A percentile compares a stretch with the other conserved stretches of the same genome.
Conservation (phyloP, 371 early-diverging fungal genomes). For the Entomophthora muscae region DNA sequence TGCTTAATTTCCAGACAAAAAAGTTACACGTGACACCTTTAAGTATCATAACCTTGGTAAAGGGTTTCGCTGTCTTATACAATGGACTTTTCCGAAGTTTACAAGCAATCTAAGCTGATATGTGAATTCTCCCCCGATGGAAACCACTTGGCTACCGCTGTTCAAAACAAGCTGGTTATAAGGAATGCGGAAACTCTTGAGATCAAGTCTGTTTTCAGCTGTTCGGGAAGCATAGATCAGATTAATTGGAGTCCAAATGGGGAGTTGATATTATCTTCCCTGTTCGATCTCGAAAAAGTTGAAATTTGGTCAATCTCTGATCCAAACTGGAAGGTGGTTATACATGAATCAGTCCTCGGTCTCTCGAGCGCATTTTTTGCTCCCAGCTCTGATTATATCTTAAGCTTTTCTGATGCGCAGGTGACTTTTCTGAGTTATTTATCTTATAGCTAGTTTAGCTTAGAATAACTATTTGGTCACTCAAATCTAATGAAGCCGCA, state of each 20-base stretch:
- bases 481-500: constrained; percentile 22
- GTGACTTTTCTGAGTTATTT: background rate
- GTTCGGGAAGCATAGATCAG: background rate
- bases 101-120: background rate
- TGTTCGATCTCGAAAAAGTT: background rate
- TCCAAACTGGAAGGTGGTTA: background rate
- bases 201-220: background rate
- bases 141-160: background rate
- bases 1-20: no score
- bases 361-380: background rate
- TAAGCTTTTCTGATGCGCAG: background rate
- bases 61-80: no score
- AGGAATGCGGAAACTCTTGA: background rate
- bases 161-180: background rate
- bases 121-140: background rate
- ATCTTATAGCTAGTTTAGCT: constrained; percentile 18
- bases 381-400: background rate
- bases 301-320: background rate
- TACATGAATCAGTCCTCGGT: background rate
- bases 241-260: background rate
- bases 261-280: background rate
- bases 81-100: background rate
- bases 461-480: constrained; percentile 41
- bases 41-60: no score
- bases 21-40: no score